Base-by-base conservation (phyloP, 2,329 filamentous ascomycete genomes). In the Graphiopsis chlorocephala region DNA sequence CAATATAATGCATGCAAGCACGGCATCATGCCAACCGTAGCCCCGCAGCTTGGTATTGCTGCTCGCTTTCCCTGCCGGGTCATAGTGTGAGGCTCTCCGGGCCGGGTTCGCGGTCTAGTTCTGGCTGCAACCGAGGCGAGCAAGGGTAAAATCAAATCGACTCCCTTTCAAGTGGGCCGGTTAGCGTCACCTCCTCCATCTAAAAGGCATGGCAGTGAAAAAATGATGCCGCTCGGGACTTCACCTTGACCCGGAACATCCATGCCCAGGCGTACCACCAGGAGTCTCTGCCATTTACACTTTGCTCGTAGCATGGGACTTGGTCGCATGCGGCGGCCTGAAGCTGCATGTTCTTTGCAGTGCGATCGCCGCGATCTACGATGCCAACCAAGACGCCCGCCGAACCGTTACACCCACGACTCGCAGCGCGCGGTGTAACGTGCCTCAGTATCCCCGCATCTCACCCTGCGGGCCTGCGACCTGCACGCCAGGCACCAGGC, bases 401-500 rank as follows among this genome's bases (percentile, higher is more conserved):
- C 29, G 38, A 45, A 45, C 38, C 38, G 38, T 45, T 45, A 45
- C 38, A 45, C 38, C 38, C 23, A 48, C 60, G 48, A 50, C 47
- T 62, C 33, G 31, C 53, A 38, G 20, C n/a, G 50, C 6, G 60
- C 58, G 28, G 58, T 62, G 60, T 50, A 62, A 62, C 60, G 29
- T 62, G 33, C 60, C 33, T 31, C 58, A 38, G 25, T 25, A 55
- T 38, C 47, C 48, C 58, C 58, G 60, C 60, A 45, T 45, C 47
- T 20, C 50, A 28, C 25, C 26, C 26, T 28, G 25, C 48, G 12
- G 12, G 17, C 14, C 12, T 25, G 35, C 35, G 15, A 29, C 35
- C 29, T 52, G 59, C 59, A 61, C 42, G 58, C 47, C 47, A 53
- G 59, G 59, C 59, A 53, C 60, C 47, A 62, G 60, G 60, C 47